phyloP scores from a whole-genome alignment of 2,329 filamentous ascomycete genomes.

The Parafenestella ontariensis region DNA sequence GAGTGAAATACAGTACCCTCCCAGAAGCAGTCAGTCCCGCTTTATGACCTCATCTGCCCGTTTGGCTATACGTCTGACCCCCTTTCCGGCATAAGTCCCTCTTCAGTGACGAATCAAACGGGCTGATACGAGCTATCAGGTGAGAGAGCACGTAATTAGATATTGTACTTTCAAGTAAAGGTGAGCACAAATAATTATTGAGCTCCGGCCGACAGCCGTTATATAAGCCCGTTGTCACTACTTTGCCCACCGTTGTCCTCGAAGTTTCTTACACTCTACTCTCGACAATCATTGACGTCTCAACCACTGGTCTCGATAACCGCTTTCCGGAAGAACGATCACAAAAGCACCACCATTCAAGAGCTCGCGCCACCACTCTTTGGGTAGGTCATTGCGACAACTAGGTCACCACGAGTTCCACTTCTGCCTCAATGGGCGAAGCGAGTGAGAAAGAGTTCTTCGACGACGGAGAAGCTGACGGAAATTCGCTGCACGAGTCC shows the following conservation, averaged over 20 bases:
- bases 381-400: neutral
- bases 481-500: neutral
- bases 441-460: neutral
- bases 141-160: conserved; percentile 3
- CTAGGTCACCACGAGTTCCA: neutral
- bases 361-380: neutral
- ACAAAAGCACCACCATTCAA: too few relatives aligned
- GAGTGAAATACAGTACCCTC: too few relatives aligned
- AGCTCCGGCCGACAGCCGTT: neutral
- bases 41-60: too few relatives aligned
- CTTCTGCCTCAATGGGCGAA: neutral
- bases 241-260: neutral
- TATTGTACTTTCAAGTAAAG: conserved; percentile 5
- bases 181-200: neutral
- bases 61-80: too few relatives aligned
- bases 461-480: neutral
- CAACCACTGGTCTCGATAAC: too few relatives aligned
- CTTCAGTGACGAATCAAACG: neutral
- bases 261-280: neutral
- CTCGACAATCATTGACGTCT: neutral
- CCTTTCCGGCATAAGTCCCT: neutral
- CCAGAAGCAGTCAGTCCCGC: too few relatives aligned
- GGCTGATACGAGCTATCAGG: neutral
- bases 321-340: too few relatives aligned
- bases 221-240: neutral